Evolutionary conservation across 1,284 basidiomycete species (phyloP).

Genomic region (Cutaneotrichosporon sp.): DNA sequence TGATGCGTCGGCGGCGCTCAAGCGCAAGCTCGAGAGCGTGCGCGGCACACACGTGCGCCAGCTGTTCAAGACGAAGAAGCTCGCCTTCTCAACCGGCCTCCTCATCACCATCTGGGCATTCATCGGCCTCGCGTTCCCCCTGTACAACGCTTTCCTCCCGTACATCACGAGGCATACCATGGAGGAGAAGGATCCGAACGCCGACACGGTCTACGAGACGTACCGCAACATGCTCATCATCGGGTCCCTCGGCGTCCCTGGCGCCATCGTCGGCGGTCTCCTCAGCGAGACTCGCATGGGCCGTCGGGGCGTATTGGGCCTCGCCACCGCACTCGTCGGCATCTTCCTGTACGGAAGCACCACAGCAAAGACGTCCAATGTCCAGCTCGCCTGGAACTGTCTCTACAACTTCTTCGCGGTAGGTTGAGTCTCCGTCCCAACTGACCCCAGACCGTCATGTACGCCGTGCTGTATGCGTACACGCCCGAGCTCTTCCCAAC

Average conservation of each 20-base stretch:
- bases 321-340: slow-evolving; percentile 55
- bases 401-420: slow-evolving; percentile 52
- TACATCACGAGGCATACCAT: no score
- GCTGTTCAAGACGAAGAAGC: slow-evolving; percentile 54
- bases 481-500: slow-evolving; percentile 65
- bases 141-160: slow-evolving; percentile 54
- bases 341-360: slow-evolving; percentile 62
- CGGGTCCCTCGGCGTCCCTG: slow-evolving; percentile 55
- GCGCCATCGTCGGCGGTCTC: slow-evolving; percentile 57
- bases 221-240: slow-evolving; percentile 55
- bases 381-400: slow-evolving; percentile 58
- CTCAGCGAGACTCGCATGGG: slow-evolving; percentile 56
- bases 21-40: slow-evolving; percentile 45
- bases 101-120: slow-evolving; percentile 59
- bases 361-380: slow-evolving; percentile 54
- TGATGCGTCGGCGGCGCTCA: slow-evolving; percentile 22
- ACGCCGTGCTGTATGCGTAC: slow-evolving; percentile 47
- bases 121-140: slow-evolving; percentile 61
- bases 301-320: slow-evolving; percentile 54
- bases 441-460: slow-evolving; percentile 27
- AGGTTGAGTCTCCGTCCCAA: not conserved
- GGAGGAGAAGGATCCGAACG: slow-evolving; percentile 15
- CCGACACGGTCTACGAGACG: slow-evolving; percentile 39
- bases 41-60: slow-evolving; percentile 54
- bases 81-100: slow-evolving; percentile 55